A percentile compares a stretch with the other conserved stretches of the same genome.
Evolutionary conservation across 2,329 filamentous ascomycete species (phyloP).

Genomic region (Exserohilum turcica): DNA sequence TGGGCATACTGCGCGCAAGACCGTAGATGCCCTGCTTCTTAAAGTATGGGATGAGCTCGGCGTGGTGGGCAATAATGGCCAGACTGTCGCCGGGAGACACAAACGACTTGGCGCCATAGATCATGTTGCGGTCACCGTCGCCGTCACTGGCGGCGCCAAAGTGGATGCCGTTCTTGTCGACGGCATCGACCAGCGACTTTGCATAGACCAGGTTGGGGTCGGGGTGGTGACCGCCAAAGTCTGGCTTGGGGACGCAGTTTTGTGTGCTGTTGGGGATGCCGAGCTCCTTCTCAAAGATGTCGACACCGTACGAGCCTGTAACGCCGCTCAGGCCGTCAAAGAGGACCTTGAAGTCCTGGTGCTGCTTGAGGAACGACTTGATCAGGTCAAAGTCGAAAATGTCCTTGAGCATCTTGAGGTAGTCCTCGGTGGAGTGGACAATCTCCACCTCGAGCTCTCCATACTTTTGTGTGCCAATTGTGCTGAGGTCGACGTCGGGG

Average conservation of each 20-base stretch:
- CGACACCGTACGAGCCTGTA: slow-evolving; percentile 91
- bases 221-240: slow-evolving; percentile 96
- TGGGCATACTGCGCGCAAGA: slow-evolving; percentile 96
- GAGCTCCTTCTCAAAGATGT: slow-evolving; percentile 93
- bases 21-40: slow-evolving; percentile 96
- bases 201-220: slow-evolving; percentile 98
- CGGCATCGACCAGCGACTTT: slow-evolving; percentile 88
- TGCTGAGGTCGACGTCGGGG: slow-evolving; percentile 81
- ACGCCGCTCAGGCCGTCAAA: slow-evolving; percentile 95
- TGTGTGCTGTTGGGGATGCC: slow-evolving; percentile 82
- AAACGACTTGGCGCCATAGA: slow-evolving; percentile 95
- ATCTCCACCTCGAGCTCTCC: slow-evolving; percentile 91
- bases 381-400: slow-evolving; percentile 98
- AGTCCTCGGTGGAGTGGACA: slow-evolving; percentile 90
- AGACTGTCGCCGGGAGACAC: slow-evolving; percentile 97
- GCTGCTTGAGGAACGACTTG: slow-evolving; percentile 84
- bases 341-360: slow-evolving; percentile 93
- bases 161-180: slow-evolving; percentile 88
- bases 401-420: slow-evolving; percentile 92
- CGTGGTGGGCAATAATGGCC: slow-evolving; percentile 97
- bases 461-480: slow-evolving; percentile 82
- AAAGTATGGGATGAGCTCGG: slow-evolving; percentile 97
- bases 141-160: slow-evolving; percentile 97
- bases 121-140: slow-evolving; percentile 99
- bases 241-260: slow-evolving; percentile 88